Conservation (phyloP, 768 basidiomycete species). For the Sporobolomyces pararoseus region DNA sequence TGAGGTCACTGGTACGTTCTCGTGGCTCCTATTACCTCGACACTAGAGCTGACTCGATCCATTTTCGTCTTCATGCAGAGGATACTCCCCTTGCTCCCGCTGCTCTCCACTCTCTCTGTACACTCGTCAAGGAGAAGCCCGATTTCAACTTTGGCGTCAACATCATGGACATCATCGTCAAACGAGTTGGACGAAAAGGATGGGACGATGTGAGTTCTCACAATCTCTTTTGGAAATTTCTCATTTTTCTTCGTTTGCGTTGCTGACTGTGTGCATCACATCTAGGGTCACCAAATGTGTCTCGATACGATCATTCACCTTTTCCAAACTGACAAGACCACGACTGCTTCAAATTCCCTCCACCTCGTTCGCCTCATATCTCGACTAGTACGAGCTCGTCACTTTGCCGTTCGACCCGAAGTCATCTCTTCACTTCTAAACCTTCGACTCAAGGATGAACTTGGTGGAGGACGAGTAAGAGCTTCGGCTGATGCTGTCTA, state of each 20-base stretch:
- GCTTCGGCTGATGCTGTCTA: slow-evolving; percentile 60
- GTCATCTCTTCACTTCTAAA: slow-evolving; percentile 78
- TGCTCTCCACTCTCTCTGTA: slow-evolving; percentile 81
- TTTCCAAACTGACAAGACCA: slow-evolving; percentile 74
- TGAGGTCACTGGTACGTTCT: slow-evolving; percentile 72
- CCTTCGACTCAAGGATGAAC: slow-evolving; percentile 79
- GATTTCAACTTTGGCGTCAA: slow-evolving; percentile 97
- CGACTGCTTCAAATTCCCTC: slow-evolving; percentile 73
- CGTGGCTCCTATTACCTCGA: background rate
- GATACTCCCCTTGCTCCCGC: slow-evolving; percentile 54
- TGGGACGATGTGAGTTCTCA: slow-evolving; percentile 73
- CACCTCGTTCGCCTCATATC: slow-evolving; percentile 86
- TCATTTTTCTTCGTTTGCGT: background rate
- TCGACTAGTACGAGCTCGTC: slow-evolving; percentile 90
- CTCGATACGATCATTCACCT: slow-evolving; percentile 73
- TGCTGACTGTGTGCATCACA: slow-evolving; percentile 13
- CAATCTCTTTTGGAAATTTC: too few relatives aligned
- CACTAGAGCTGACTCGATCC: too few relatives aligned
- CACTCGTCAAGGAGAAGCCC: slow-evolving; percentile 71
- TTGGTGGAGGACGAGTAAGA: slow-evolving; percentile 63
- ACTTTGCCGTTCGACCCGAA: slow-evolving; percentile 83
- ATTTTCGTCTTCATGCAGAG: slow-evolving; percentile 38
- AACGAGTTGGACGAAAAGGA: slow-evolving; percentile 72
- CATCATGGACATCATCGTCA: slow-evolving; percentile 80
- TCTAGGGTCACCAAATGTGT: slow-evolving; percentile 83